Base-by-base conservation (phyloP, 305 asterid species). In the Andrographis paniculata region DNA sequence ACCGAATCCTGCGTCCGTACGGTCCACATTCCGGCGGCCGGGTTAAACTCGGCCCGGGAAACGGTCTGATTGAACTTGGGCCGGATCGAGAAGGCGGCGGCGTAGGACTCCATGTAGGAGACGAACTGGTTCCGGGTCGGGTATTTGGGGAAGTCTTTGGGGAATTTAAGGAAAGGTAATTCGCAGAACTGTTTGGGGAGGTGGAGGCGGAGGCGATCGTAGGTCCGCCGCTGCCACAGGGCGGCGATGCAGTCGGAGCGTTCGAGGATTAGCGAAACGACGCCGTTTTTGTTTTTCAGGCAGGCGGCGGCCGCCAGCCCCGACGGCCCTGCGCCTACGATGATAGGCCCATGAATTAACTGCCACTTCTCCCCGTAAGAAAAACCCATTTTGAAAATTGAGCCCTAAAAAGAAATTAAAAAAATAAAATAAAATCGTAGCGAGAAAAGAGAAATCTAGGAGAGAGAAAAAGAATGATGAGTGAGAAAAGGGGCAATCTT, bases 271-370 rank as follows among this genome's bases (percentile, higher is more conserved):
- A 85, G 27, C 3, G 94, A 68, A 1, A 87, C 40, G 13, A 85
- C 80, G 17, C 86, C 93, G 41, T 62, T 53, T 18, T 27, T 33
- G 12, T 67, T 54, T 50, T 60, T 66, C 8, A 89, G 85, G 66
- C 96, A 85, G 6, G 96, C 98, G 12, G 98, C 72, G 3, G 63
- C 91, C 3, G 98, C 96, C 1, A 89, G 79, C 52, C 98, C 98
- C 22, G 98, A 85, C 1, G 97, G 97, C 8, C 95, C 97, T 4
- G 93, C 97, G 5, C 97, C 97, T 16, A 89, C 63, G 42, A 89
- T 85, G 2, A 89, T 85, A 18, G 97, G 97, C 14, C 87, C 87
- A 49, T 60, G 14, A 11, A 66, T 58, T 28, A 63, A 52, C 11
- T 21, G 12, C 45, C 33, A 27, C 9, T 27, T 27, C n/a, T n/a